Evolutionary conservation across 2,329 filamentous ascomycete genomes (phyloP), one percentile per base, ranked within the genome.

Genomic region (Botryotinia narcissicola): DNA sequence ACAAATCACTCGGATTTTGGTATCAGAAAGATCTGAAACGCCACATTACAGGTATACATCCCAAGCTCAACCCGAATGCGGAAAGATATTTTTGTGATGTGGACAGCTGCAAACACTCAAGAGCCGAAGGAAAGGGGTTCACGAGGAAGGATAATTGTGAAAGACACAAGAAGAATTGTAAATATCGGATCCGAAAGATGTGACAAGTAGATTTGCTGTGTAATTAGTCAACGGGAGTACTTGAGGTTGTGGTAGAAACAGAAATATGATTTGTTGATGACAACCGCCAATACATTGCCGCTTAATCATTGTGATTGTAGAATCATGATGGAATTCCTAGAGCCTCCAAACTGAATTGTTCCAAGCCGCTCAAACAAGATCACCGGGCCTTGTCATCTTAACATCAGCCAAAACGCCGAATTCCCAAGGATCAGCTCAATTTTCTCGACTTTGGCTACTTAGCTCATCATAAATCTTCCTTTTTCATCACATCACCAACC

Each of bases 51-150:
- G 6, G 18, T 7, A 42, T 40, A 6, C 69, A 71, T 29, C 10
- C 42, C 32, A 35, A 63, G 44, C 35, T 40, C 35, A 22, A 25
- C 14, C 59, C 35, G 16, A 32, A 54, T 51, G 69, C 44, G 18
- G 16, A 54, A 48, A 46, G 3, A 25, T 51, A 64, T 40, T 64
- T 71, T 18, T 71, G 69, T 54, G 44, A 46, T 16, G 10, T 20
- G 69, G 59, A 18, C 22, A 64, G 14, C 25, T 71, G 69, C 44
- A 71, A 71, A n/a, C 20, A 44, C 29, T 64, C 69, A 63, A 71
- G 25, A 42, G 42, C n/a, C 18, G 32, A 59, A 42, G n/a, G 48
- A 44, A 42, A 42, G 10, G 66, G 48, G 20, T 42, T 69, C 14
- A 18, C 37, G 37, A 71, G 69, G 59, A 63, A 48, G 25, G 44